Base-by-base conservation (phyloP, 441 rosid genomes). In the Rhodomyrtus psidioides region DNA sequence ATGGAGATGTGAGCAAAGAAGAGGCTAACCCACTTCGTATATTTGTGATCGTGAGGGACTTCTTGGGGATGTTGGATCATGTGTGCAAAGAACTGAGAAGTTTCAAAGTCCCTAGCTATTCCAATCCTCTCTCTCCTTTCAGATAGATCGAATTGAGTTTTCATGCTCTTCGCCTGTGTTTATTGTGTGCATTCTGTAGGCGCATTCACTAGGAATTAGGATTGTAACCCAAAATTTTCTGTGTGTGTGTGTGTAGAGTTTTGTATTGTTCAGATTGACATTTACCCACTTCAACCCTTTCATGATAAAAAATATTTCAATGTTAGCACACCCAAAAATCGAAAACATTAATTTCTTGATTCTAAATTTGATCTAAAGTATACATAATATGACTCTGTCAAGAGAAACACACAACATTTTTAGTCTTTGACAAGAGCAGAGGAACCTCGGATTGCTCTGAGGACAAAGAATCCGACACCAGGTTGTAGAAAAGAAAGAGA, bases 31-130 rank as follows among this genome's bases (percentile, higher is more conserved):
- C 98, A 26, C 92, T 97, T 15, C 88, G 96, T 86, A 97, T 97
- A 44, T 96, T 97, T 84, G 98, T 97, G 94, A 97, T 97, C 83
- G 99, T 97, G 30, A 97, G 99, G 87, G 99, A 97, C 86, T 97
- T 97, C 88, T 86, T 97, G 85, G 98, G 98, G 60, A 95, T 95
- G 98, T 85, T 97, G 89, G 99, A 95, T 91, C 95, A 93, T 90
- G 96, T 97, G 12, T 97, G 99, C 87, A 97, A 94, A 89, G 99
- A 95, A 86, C 92, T 97, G 86, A 97, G 98, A 84, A 92, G 92
- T 91, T 62, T 87, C 56, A 94, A 91, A 92, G 89, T 90, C 27
- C 92, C 95, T 12, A 91, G 89, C 53, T 92, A 91, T 90, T 93
- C 95, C 30, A 94, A 89, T 76, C 98, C 99, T 84, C 90, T 96